phyloP scores from a whole-genome alignment of 2,329 filamentous ascomycete genomes.

The Cladosporium sp. region DNA sequence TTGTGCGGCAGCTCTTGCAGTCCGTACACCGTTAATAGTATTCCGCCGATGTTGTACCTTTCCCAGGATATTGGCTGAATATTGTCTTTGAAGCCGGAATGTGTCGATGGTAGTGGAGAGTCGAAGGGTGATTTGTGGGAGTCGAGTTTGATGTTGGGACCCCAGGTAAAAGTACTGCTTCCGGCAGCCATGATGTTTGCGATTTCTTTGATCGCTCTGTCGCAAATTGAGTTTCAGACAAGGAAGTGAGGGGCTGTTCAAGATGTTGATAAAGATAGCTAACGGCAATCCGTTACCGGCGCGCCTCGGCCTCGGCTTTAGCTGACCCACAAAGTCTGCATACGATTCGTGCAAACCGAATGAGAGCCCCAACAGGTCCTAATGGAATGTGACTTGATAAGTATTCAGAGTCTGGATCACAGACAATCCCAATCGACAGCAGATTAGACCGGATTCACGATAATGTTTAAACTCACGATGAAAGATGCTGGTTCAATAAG shows the following conservation, averaged over 20 bases:
- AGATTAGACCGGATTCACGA: too few relatives aligned
- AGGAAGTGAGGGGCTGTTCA: too few relatives aligned
- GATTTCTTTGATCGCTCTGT: too few relatives aligned
- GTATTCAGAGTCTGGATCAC: too few relatives aligned
- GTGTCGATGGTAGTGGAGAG: constrained; percentile 28
- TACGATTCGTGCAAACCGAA: too few relatives aligned
- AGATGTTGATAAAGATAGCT: too few relatives aligned
- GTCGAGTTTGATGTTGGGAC: constrained; percentile 27
- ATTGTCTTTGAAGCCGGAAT: constrained; percentile 25
- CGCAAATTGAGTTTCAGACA: too few relatives aligned
- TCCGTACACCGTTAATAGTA: constrained; percentile 76
- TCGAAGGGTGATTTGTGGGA: constrained; percentile 29
- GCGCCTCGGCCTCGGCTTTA: not conserved
- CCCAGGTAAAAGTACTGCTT: constrained; percentile 30
- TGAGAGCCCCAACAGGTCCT: too few relatives aligned
- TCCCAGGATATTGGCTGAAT: constrained; percentile 54
- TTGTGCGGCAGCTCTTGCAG: constrained; percentile 63
- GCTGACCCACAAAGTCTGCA: too few relatives aligned
- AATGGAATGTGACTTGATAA: too few relatives aligned
- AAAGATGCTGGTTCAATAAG: not conserved
- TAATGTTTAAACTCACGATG: too few relatives aligned
- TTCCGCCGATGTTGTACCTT: constrained; percentile 69
- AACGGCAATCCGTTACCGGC: not conserved
- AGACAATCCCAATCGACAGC: too few relatives aligned
- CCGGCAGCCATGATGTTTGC: constrained; percentile 22